Percentiles rank a stretch among this genome's conserved stretches.
These are phyloP conservation scores for Trichophyton simii DNA, from an alignment of 2,329 filamentous ascomycete species.

Conservation along the genomic window DNA sequence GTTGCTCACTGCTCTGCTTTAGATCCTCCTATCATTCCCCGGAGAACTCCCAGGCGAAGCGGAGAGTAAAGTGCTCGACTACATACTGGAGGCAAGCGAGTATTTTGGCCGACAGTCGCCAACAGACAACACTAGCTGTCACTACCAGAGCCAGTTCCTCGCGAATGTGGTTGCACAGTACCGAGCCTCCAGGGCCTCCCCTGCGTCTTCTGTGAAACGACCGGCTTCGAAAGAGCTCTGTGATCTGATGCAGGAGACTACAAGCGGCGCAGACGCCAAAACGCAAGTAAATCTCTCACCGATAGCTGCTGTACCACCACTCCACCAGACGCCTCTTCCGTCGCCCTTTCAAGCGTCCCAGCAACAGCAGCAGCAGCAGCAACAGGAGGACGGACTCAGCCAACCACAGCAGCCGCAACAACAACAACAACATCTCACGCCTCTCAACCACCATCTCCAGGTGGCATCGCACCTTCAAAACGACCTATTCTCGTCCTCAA, in stretches of 20 bases:
- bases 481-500: background rate
- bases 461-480: background rate
- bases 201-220: constrained; percentile 7
- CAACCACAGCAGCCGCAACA: background rate
- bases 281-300: background rate
- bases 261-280: background rate
- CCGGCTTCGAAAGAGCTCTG: background rate
- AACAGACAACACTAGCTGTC: constrained; percentile 14
- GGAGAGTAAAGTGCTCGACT: constrained; percentile 12
- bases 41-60: constrained; percentile 11
- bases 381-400: background rate
- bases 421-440: background rate
- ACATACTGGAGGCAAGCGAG: constrained; percentile 12
- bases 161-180: constrained; percentile 16
- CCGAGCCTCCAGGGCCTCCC: constrained; percentile 10
- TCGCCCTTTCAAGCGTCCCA: background rate
- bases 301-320: background rate
- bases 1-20: background rate
- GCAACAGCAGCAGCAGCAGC: background rate
- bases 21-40: constrained; percentile 15
- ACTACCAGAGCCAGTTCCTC: constrained; percentile 14
- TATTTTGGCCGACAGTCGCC: constrained; percentile 13
- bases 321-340: background rate
- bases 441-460: background rate
- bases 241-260: background rate